phyloP scores from a whole-genome alignment of 495 filamentous ascomycete genomes.

The Jackrogersella multiformis region DNA sequence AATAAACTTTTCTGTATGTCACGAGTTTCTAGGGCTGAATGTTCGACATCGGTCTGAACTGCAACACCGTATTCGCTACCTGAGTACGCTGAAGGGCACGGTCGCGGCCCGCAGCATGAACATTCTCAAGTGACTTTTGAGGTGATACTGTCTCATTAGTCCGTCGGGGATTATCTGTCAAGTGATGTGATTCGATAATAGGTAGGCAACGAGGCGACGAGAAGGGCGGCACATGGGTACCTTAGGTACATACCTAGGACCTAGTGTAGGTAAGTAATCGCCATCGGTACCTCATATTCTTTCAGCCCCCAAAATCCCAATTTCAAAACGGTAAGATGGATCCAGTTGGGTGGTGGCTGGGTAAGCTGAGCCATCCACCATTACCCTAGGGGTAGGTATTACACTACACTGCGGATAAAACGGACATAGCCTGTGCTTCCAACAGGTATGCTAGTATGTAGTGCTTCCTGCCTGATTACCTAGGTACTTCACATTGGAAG shows the following conservation, averaged over 20 bases:
- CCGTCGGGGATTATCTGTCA: slow-evolving; percentile 24
- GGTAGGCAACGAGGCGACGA: slow-evolving; percentile 12
- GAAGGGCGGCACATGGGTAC: no score
- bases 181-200: slow-evolving; percentile 41
- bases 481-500: slow-evolving; percentile 10
- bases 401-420: no score
- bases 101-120: slow-evolving; percentile 33
- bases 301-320: slow-evolving; percentile 17
- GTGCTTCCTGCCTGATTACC: not conserved
- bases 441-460: no score
- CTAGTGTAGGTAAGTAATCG: no score
- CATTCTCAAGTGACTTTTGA: slow-evolving; percentile 24
- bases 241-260: no score
- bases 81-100: slow-evolving; percentile 16
- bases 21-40: slow-evolving; percentile 40
- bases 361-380: slow-evolving; percentile 33
- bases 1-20: slow-evolving; percentile 26
- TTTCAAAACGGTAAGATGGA: not conserved
- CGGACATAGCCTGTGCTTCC: slow-evolving; percentile 5
- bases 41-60: slow-evolving; percentile 19
- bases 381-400: slow-evolving; percentile 18
- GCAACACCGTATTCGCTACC: slow-evolving; percentile 30
- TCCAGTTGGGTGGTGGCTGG: slow-evolving; percentile 19
- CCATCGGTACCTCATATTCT: slow-evolving; percentile 1
- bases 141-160: slow-evolving; percentile 31